Evolutionary conservation across 257 asterid genomes (phyloP).

Genomic region (Solanum gandarillasii): DNA sequence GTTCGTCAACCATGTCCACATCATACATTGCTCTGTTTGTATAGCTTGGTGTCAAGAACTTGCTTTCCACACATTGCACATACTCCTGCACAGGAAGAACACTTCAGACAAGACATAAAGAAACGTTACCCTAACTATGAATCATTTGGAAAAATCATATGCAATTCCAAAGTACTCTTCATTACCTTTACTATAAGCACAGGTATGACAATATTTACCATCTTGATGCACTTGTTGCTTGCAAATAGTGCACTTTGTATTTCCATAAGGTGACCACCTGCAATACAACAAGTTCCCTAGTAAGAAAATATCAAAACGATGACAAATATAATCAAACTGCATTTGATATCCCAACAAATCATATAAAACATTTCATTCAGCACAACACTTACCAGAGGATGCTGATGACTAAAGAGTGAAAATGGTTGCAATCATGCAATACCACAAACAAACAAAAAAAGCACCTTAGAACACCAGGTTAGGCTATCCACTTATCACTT

Average conservation of each 20-base stretch:
- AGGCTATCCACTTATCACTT: not conserved
- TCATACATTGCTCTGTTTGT: constrained; percentile 96
- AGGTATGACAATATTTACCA: constrained; percentile 91
- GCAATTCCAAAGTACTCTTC: not conserved
- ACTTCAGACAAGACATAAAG: not conserved
- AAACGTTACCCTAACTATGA: not conserved
- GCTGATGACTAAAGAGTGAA: not conserved
- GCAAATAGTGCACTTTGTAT: constrained; percentile 72
- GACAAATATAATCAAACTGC: not conserved
- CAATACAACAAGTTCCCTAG: not conserved
- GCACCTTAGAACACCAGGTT: not conserved
- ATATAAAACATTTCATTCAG: not conserved
- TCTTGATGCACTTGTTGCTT: constrained; percentile 99
- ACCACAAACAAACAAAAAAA: not conserved
- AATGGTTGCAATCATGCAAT: not conserved
- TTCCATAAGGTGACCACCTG: constrained; percentile 95
- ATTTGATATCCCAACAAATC: not conserved
- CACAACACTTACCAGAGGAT: not conserved
- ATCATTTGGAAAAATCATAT: not conserved
- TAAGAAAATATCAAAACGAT: not conserved
- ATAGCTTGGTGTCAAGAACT: constrained; percentile 88
- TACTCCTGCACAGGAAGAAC: constrained; percentile 57
- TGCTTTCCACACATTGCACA: constrained; percentile 99
- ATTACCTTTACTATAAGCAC: constrained; percentile 94
- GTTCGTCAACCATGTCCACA: not conserved